Conservation (phyloP, 164 flowering plant species). For the Vitis cinerea region DNA sequence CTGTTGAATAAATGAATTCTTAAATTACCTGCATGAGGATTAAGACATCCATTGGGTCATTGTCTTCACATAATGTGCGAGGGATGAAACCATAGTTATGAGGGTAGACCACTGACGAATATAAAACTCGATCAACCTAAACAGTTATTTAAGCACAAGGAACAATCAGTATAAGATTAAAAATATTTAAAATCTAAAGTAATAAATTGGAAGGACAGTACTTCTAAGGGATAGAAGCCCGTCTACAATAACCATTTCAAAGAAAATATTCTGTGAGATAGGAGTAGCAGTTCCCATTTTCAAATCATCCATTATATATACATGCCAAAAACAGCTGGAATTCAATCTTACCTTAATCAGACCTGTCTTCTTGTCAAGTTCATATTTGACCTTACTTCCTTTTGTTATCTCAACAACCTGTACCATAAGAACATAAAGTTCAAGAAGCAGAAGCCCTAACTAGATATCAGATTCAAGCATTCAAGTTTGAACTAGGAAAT, state of each 20-base stretch:
- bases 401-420: conserved; percentile 83
- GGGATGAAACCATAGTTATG: conserved; percentile 61
- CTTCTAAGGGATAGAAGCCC: neutral
- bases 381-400: conserved; percentile 86
- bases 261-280: conserved; percentile 14
- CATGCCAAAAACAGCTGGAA: conserved; percentile 1
- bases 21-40: conserved; percentile 47
- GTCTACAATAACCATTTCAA: conserved; percentile 8
- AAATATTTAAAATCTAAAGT: neutral
- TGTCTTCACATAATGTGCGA: conserved; percentile 52
- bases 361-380: conserved; percentile 83
- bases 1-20: no score
- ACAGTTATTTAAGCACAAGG: conserved; percentile 2
- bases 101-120: conserved; percentile 60
- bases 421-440: conserved; percentile 8
- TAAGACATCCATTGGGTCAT: conserved; percentile 51
- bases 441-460: neutral
- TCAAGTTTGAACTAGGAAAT: neutral
- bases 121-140: conserved; percentile 53
- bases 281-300: conserved; percentile 8
- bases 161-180: neutral
- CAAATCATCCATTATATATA: neutral
- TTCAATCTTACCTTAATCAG: conserved; percentile 59
- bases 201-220: neutral
- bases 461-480: no score